Base-by-base conservation (phyloP, 306 rosid species). In the Quercus berberidifolia region DNA sequence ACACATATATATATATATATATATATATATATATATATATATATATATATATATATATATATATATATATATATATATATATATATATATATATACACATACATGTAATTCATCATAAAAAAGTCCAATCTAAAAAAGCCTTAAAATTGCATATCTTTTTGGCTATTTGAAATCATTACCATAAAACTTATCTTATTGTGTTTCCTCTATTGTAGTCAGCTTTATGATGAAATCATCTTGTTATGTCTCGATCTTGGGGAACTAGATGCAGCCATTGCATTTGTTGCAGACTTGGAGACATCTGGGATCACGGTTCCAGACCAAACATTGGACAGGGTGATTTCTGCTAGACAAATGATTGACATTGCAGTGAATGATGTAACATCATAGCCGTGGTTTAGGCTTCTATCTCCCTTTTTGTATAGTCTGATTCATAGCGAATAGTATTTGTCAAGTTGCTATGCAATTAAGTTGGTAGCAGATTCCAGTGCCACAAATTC, bases 211-310 rank as follows among this genome's bases (percentile, higher is more conserved):
- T 80, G 85, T 96, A 95, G 99, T 71, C 84, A 92, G 1, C 90
- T 92, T 35, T 95, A 95, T 65, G 99, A 91, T 26, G 97, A 95
- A 87, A 77, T 93, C 83, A 88, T 92, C 67, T 85, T 86, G 49
- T 75, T 91, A 25, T 93, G 98, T 79, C 87, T 92, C 49, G 97
- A 95, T 80, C 89, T 90, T 35, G 98, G 94, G 80, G 99, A 95
- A 77, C 87, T 88, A 28, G 99, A 95, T 89, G 98, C 98, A 2
- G 99, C 99, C 79, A 89, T 95, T 78, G 99, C 98, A 69, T 85
- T 95, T 73, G 98, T 91, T 69, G 98, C 98, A 33, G 98, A 91
- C 79, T 80, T 95, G 87, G 98, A 90, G 85, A 91, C 91, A 28
- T 69, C 94, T 0, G 97, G 99, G 74, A 95, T 95, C 83, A 75